phyloP scores from a whole-genome alignment of 768 basidiomycete genomes.

The Pisolithus orientalis region DNA sequence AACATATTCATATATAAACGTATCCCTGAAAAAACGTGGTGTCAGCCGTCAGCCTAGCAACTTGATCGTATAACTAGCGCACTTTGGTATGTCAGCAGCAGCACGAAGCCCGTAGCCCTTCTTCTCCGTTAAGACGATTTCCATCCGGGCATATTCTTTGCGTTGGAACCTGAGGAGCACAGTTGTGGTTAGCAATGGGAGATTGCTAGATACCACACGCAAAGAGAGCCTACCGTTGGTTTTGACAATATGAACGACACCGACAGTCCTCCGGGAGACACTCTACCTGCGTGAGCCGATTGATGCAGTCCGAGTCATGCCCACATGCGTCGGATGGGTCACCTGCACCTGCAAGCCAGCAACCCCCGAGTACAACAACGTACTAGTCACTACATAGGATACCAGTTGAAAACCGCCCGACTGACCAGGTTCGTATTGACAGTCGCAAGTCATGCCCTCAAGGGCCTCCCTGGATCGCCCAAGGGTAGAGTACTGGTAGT shows the following conservation, averaged over 20 bases:
- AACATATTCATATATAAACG: constrained; percentile 95
- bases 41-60: constrained; percentile 3
- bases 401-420: constrained; percentile 21
- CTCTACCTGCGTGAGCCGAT: constrained; percentile 94
- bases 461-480: constrained; percentile 84
- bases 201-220: background rate
- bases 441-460: constrained; percentile 96
- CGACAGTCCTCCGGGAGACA: constrained; percentile 89
- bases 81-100: constrained; percentile 60
- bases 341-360: constrained; percentile 45
- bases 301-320: constrained; percentile 89
- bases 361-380: constrained; percentile 15
- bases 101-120: constrained; percentile 94
- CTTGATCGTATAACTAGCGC: constrained; percentile 21
- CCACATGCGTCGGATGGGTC: constrained; percentile 71
- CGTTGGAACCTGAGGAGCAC: constrained; percentile 66
- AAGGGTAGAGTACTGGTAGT: constrained; percentile 81
- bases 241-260: constrained; percentile 75
- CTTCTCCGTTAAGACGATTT: constrained; percentile 90
- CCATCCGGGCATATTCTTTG: constrained; percentile 76
- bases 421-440: constrained; percentile 77
- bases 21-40: constrained; percentile 48
- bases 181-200: background rate
- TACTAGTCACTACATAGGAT: constrained; percentile 25
- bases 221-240: constrained; percentile 66